Percentiles rank a stretch among this genome's conserved stretches.
These are phyloP conservation scores for Paxillus ammoniavirescens DNA, from an alignment of 768 basidiomycete genomes.

Conservation along the genomic window DNA sequence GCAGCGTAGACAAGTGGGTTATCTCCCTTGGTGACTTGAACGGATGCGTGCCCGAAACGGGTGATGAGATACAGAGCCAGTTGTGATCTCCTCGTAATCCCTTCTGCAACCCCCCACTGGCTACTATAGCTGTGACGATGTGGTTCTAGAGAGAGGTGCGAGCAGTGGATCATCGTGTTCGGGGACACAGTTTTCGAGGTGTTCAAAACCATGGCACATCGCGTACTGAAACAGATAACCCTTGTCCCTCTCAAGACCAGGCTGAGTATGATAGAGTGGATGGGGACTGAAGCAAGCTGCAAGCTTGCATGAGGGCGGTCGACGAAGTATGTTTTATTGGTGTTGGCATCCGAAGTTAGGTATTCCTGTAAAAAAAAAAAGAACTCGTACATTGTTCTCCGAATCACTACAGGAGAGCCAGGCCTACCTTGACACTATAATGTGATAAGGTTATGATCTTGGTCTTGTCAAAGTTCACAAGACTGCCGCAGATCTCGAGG, in stretches of 20 bases:
- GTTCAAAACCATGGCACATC: not conserved
- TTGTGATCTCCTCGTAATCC: not conserved
- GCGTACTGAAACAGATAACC: not conserved
- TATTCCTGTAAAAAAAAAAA: not conserved
- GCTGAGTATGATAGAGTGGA: not conserved
- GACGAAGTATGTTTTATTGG: not conserved
- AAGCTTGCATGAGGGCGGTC: not conserved
- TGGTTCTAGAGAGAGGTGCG: not conserved
- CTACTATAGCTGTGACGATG: not conserved
- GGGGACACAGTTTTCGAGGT: not conserved
- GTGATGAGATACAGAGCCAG: not conserved
- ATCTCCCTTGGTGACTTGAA: not conserved
- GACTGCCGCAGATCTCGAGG: not conserved
- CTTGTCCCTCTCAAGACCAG: not conserved
- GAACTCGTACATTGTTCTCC: not conserved
- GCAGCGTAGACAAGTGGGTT: not conserved
- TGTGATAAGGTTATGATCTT: not conserved
- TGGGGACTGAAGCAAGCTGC: not conserved
- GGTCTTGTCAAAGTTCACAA: constrained; percentile 1
- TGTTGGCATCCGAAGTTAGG: not conserved
- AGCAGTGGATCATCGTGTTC: not conserved
- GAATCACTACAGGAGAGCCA: not conserved
- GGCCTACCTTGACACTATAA: constrained; percentile 7
- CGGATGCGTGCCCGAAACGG: not conserved
- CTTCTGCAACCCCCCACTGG: not conserved